These are phyloP conservation scores for Cornus suecica DNA, from an alignment of 148 eudicot species.

Conservation along the genomic window DNA sequence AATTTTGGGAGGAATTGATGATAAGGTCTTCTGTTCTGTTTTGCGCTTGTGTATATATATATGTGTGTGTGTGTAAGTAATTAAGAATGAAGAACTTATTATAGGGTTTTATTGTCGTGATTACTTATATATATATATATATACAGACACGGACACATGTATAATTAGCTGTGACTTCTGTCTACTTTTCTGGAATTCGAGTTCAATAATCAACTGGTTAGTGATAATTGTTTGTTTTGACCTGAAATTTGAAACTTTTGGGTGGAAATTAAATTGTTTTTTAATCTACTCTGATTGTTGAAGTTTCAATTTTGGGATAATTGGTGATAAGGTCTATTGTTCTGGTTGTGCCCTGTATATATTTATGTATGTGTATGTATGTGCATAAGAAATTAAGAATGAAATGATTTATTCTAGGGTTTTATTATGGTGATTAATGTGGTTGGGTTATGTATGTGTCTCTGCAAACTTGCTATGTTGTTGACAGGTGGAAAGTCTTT, in stretches of 20 bases:
- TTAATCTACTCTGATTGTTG: not conserved
- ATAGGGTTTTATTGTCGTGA: no score
- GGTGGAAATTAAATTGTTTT: not conserved
- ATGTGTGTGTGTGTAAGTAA: no score
- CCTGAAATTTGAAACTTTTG: not conserved
- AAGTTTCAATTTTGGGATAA: not conserved
- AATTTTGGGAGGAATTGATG: no score
- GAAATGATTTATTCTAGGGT: not conserved
- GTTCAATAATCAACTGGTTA: slow-evolving; percentile 7
- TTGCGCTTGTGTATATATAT: no score
- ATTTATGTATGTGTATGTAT: no score
- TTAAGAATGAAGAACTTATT: no score
- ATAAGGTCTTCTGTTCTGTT: no score
- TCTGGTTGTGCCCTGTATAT: no score
- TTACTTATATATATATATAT: not conserved
- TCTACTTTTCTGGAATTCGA: not conserved
- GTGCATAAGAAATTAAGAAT: not conserved
- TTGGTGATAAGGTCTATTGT: not conserved
- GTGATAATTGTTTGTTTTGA: not conserved
- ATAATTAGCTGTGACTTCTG: not conserved
- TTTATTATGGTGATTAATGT: slow-evolving; percentile 15
- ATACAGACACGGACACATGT: not conserved
- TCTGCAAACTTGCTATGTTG: slow-evolving; percentile 16
- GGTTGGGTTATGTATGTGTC: not conserved
- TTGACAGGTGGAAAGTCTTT: slow-evolving; percentile 22